Evolutionary conservation across 257 asterid species (phyloP), one percentile per base, ranked within the genome.

Genomic region (Solanum gracilifrons): DNA sequence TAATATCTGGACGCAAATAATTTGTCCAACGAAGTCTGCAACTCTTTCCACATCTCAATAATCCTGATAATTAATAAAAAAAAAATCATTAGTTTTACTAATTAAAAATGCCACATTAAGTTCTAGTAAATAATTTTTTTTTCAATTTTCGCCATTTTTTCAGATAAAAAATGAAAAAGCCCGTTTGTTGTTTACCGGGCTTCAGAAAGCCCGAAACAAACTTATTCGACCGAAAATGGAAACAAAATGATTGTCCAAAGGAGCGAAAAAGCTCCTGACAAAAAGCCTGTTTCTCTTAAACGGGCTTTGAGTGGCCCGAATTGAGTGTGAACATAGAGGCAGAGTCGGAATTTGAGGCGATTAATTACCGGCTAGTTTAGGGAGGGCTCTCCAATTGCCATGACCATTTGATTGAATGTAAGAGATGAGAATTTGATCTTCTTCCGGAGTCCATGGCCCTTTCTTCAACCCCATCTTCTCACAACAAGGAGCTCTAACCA

Each of bases 401-500:
- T 92, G 95, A 51, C 98, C 99, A 41, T 93, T 86, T 20, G 87
- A 89, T 51, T 85, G 90, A 92, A 96, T 90, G 86, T 86, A 93
- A 82, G 88, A 83, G 60, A 90, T 71, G 87, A 96, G 92, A 89
- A 93, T 87, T 43, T 72, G 88, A 73, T 95, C 99, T 92, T 96
- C 99, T 86, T 96, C 97, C 0, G 88, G 76, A 18, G 92, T 90
- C 98, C 99, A 96, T 86, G 98, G 96, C 87, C 99, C 99, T 91
- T 90, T 95, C 91, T 95, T 96, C 85, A 96, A 68, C 85, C 98
- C 99, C 93, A 90, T 88, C 88, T 93, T 92, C 58, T 93, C 96
- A 92, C 98, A 96, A 90, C 98, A 96, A 64, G 98, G 97, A 90
- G 96, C 98, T 90, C 98, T 94, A 88, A 88, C 98, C 99, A 96